Percentiles rank a stretch among this genome's conserved stretches.
phyloP scores from a whole-genome alignment of 768 basidiomycete species.

The Daedalea quercina region DNA sequence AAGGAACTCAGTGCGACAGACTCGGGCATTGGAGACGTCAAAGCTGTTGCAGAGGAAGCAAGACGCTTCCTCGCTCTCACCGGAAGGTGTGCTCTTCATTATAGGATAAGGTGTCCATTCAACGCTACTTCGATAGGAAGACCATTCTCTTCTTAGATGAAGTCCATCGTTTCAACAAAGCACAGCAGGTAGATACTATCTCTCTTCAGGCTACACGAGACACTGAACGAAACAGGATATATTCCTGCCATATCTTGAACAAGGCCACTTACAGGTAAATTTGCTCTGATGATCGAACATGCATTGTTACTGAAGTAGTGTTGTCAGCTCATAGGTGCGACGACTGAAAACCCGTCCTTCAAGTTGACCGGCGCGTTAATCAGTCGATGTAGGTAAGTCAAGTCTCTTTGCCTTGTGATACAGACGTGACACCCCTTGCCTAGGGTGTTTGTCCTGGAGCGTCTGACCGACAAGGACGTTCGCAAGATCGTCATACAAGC shows the following conservation, averaged over 20 bases:
- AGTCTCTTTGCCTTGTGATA: neutral
- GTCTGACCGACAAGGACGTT: conserved; percentile 59
- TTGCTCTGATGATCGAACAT: neutral
- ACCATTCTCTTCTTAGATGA: conserved; percentile 82
- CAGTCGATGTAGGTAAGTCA: conserved; percentile 65
- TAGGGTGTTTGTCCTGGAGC: conserved; percentile 71
- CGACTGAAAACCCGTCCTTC: conserved; percentile 88
- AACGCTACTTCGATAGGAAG: conserved; percentile 32
- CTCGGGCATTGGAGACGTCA: conserved; percentile 62
- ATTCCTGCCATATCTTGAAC: conserved; percentile 78
- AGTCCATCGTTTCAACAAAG: conserved; percentile 72
- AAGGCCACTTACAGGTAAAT: conserved; percentile 57
- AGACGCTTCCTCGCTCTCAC: conserved; percentile 56
- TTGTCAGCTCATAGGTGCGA: conserved; percentile 66
- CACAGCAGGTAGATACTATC: conserved; percentile 46
- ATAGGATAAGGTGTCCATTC: neutral
- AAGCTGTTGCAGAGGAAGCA: conserved; percentile 71
- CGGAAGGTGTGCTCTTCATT: conserved; percentile 41
- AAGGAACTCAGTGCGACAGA: conserved; percentile 76
- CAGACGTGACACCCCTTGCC: conserved; percentile 14
- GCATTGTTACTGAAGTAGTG: neutral
- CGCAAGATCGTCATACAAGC: conserved; percentile 52
- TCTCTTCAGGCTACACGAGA: neutral
- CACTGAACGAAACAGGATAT: conserved; percentile 44
- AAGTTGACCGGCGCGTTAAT: conserved; percentile 67